These are phyloP conservation scores for Brasilioporus rufonigricans DNA, from an alignment of 768 basidiomycete genomes.

Conservation along the genomic window DNA sequence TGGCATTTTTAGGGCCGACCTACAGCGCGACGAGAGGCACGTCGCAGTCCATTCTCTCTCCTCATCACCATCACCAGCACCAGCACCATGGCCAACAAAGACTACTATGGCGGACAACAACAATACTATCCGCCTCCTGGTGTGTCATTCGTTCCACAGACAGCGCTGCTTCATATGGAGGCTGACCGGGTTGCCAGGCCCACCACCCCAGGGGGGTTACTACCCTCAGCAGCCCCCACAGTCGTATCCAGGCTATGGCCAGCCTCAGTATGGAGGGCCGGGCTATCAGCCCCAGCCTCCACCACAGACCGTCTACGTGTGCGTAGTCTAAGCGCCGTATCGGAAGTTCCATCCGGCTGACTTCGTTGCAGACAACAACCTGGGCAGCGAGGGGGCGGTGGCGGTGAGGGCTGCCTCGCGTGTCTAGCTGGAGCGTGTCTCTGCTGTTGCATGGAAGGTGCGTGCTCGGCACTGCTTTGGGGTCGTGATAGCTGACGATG, in stretches of 20 bases:
- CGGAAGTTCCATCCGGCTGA: neutral
- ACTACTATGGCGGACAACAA: conserved; percentile 60
- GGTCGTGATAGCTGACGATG: conserved; percentile 24
- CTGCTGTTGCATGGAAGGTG: conserved; percentile 54
- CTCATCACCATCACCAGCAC: conserved; percentile 13
- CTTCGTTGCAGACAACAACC: conserved; percentile 39
- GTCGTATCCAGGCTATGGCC: conserved; percentile 51
- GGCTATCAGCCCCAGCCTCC: conserved; percentile 59
- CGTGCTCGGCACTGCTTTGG: conserved; percentile 24
- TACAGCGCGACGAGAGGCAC: conserved; percentile 9
- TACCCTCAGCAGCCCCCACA: conserved; percentile 75
- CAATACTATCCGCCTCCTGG: conserved; percentile 60
- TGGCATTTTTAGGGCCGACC: conserved; percentile 26
- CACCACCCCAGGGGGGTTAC: conserved; percentile 62
- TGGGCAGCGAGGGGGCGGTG: conserved; percentile 32
- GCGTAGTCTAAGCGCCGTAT: conserved; percentile 37
- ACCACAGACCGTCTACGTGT: conserved; percentile 86
- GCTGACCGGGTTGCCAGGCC: conserved; percentile 43
- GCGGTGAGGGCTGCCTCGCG: conserved; percentile 37
- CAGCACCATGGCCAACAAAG: conserved; percentile 67
- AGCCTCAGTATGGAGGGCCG: conserved; percentile 27
- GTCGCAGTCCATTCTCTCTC: conserved; percentile 13
- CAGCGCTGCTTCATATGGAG: neutral
- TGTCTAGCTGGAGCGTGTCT: conserved; percentile 48
- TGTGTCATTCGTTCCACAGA: conserved; percentile 20